Base-by-base conservation (phyloP, 2,329 filamentous ascomycete genomes). In the Catunica adiposa region DNA sequence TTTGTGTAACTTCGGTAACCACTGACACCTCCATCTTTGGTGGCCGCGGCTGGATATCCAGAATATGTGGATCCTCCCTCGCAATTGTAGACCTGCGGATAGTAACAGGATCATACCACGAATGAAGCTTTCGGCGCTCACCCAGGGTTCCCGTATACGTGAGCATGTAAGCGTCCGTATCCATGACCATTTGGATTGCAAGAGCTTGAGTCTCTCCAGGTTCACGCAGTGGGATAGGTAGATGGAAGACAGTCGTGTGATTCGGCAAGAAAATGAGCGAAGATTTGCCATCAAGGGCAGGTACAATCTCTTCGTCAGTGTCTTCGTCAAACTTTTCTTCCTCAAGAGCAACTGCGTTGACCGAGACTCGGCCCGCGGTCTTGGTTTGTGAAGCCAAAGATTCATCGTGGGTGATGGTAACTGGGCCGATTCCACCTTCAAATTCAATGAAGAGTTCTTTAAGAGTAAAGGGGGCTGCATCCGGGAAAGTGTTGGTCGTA, bases 1-100 rank as follows among this genome's bases (percentile, higher is more conserved):
- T 94, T 55, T 89, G 82, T 11, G 79, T 75, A 56, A 76, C 72
- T 6, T 83, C 68, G 42, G 79, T 75, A 1, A 78, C 71, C 8
- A 87, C 70, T 25, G 71, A 76, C 48, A 98, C 79, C 62, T 87
- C 82, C 71, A 98, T 80, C 68, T 96, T 97, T 0, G 92, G 92
- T 26, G 90, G 92, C 61, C 94, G 86, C 1, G 92, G 90, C 55
- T 89, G 74, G 23, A 98, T 81, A 56, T 79, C 82, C 56, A 94
- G 77, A 1, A 71, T 70, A 34, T 77, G 72, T 7, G 77, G 69
- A 50, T 76, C 71, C 9, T 68, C 61, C 7, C 79, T 72, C 26
- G 73, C 67, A 20, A 78, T 66, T 26, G 69, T 71, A 58, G 73
- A 73, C 11, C 52, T 42, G 54, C 68, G 73, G 0, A 66, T 64